Evolutionary conservation across 352 stramenopile species (phyloP), one percentile per base, ranked within the genome.

Genomic region (Peronospora destructor): DNA sequence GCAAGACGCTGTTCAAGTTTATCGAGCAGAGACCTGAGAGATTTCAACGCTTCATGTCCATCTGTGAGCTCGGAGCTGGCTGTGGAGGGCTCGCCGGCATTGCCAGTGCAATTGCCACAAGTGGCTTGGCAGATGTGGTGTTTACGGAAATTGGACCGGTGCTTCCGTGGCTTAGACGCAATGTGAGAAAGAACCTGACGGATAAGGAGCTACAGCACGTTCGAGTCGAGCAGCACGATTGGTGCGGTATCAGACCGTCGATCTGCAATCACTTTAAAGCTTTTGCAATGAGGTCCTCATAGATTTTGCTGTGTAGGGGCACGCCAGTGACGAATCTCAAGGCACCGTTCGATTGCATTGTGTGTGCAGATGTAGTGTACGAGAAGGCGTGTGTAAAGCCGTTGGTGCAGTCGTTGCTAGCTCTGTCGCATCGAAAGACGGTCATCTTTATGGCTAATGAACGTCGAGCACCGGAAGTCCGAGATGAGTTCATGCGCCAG

Each of bases 1-100:
- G 73, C 70, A 91, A 91, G 63, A 87, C 76, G 45, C 61, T 94
- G 56, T 65, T 88, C 46, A 91, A 89, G 65, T 91, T 80, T 64
- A 79, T 90, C 42, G 83, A 94, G 68, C 70, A 84, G 51, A 61
- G 75, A 25, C 23, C 53, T 0, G 61, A 59, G 30, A 43, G 50
- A 17, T 91, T 91, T 60, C 67, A 57, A 21, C 45, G 53, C 48
- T 84, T 73, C 50, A 74, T 67, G 39, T 82, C 67, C 35, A 79
- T 87, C 45, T 88, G 76, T 43, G 80, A 87, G 52, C 78, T 88
- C 6, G 82, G 80, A 54, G 77, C 80, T 17, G 79, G 81, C 40
- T 87, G 73, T 45, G 81, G 81, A 25, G 77, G 71, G 0, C 68
- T 91, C 8, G 77, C 81, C 10, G 81, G 81, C 4, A 87, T 91